A percentile compares a stretch with the other conserved stretches of the same genome.
Evolutionary conservation across 1,139 yeast species (phyloP).

Genomic region (Candida buenavistaensis): DNA sequence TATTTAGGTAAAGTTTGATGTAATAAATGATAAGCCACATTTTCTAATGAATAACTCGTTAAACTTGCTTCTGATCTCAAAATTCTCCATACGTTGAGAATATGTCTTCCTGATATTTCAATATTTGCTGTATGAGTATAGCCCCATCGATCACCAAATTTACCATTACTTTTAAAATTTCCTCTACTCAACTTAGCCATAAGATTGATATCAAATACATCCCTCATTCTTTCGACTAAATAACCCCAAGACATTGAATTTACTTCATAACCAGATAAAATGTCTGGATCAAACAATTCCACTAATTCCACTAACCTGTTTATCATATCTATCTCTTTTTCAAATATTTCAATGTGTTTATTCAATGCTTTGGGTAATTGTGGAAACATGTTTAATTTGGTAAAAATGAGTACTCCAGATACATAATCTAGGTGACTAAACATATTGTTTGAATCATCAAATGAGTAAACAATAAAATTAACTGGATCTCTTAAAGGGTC

Average conservation of each 20-base stretch:
- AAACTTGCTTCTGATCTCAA: slow-evolving; percentile 63
- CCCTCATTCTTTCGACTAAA: slow-evolving; percentile 62
- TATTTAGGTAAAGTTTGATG: slow-evolving; percentile 70
- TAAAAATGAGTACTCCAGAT: slow-evolving; percentile 18
- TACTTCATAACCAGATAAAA: slow-evolving; percentile 82
- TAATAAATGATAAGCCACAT: slow-evolving; percentile 64
- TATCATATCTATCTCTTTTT: slow-evolving; percentile 58
- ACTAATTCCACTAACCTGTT: slow-evolving; percentile 56
- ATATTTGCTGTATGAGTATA: slow-evolving; percentile 74
- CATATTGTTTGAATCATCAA: slow-evolving; percentile 46
- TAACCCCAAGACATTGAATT: slow-evolving; percentile 90
- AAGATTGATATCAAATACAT: slow-evolving; percentile 52
- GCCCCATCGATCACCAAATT: slow-evolving; percentile 77
- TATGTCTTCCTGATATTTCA: slow-evolving; percentile 73
- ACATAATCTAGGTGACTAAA: slow-evolving; percentile 16
- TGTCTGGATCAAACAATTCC: slow-evolving; percentile 76
- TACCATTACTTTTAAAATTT: slow-evolving; percentile 46
- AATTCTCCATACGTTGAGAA: slow-evolving; percentile 82
- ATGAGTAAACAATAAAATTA: slow-evolving; percentile 60
- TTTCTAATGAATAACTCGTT: slow-evolving; percentile 74
- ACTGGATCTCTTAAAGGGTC: slow-evolving; percentile 67
- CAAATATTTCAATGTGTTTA: slow-evolving; percentile 31
- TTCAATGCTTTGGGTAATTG: slow-evolving; percentile 11
- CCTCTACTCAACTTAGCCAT: slow-evolving; percentile 47
- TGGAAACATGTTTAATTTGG: slow-evolving; percentile 2